Percentiles rank a stretch among this genome's conserved stretches.
Conservation (phyloP, 306 rosid genomes). For the Cyamopsis tetragonoloba region DNA sequence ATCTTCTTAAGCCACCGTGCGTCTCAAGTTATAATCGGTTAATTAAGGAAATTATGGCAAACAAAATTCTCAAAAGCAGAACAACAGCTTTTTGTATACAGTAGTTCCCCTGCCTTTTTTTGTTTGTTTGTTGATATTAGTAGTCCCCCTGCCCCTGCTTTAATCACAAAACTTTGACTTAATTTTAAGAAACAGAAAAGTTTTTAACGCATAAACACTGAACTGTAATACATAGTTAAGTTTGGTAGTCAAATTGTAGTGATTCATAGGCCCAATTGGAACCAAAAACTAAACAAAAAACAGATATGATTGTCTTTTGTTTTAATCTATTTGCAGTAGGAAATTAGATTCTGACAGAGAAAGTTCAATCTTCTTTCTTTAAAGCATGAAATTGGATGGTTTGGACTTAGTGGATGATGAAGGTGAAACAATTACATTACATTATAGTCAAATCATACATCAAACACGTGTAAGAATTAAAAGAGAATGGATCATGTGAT, state of each 20-base stretch:
- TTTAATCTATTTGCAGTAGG: not conserved
- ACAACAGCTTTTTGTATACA: not conserved
- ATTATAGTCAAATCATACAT: not conserved
- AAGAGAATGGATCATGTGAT: no score
- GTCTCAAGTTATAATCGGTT: no score
- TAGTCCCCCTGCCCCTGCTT: no score
- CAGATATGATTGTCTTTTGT: conserved; percentile 20
- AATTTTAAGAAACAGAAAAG: not conserved
- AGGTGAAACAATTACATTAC: conserved; percentile 7
- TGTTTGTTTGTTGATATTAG: no score
- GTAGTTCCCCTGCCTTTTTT: not conserved
- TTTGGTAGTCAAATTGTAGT: not conserved
- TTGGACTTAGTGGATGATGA: conserved; percentile 17
- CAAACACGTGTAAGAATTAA: not conserved
- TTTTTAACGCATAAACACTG: not conserved
- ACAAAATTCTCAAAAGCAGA: not conserved
- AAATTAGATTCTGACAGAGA: not conserved
- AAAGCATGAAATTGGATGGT: conserved; percentile 9
- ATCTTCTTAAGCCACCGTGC: no score
- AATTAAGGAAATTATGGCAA: no score
- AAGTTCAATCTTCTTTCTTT: conserved; percentile 4
- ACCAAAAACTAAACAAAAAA: not conserved
- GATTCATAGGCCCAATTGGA: conserved; percentile 4
- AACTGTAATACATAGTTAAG: no score
- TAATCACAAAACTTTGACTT: not conserved